Evolutionary conservation across 495 filamentous ascomycete genomes (phyloP), one percentile per base, ranked within the genome.

Genomic region (Antarctomyces pellizariae): DNA sequence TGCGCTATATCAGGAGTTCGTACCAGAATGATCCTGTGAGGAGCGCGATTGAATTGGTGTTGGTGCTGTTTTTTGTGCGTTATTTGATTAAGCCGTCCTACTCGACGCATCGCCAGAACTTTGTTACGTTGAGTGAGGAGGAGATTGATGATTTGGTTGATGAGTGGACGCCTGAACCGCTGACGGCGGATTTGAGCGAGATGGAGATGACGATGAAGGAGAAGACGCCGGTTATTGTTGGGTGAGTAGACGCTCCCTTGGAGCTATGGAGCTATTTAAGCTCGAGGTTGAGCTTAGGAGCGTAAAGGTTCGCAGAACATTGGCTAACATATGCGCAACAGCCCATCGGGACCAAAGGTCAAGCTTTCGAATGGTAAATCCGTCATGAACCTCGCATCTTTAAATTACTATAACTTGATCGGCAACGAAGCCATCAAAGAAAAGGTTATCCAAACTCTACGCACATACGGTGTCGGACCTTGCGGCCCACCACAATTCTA

Each of bases 401-500:
- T 75, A 51, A 95, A 95, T 42, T 89, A 80, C 50, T 99, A 86
- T 58, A 95, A 99, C 48, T 77, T 99, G 41, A 74, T 83, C 35
- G 68, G 64, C 13, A 90, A 91, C 44, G 82, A 93, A 31, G 61
- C 68, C 5, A 64, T 99, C 38, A 93, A 90, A 44, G 80, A 92
- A 29, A 82, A 89, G 44, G 86, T 83, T 0, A 78, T 95, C 35
- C 72, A 80, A 42, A 86, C 83, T 4, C 62, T 99, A 13, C 76
- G 84, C 26, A 84, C 71, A 32, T 95, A 99, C 40, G 86, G 86
- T 22, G 89, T 95, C 18, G 86, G 86, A 12, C 82, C 86, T 27
- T 99, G 86, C 49, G 82, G 83, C 18, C 86, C 86, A 2, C 84
- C 86, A 8, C 79, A 84, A 18, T 99, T 99, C 53, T 99, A 99